Evolutionary conservation across 805 yeast species (phyloP).

Genomic region (Tetrapisispora namnaoensis): DNA sequence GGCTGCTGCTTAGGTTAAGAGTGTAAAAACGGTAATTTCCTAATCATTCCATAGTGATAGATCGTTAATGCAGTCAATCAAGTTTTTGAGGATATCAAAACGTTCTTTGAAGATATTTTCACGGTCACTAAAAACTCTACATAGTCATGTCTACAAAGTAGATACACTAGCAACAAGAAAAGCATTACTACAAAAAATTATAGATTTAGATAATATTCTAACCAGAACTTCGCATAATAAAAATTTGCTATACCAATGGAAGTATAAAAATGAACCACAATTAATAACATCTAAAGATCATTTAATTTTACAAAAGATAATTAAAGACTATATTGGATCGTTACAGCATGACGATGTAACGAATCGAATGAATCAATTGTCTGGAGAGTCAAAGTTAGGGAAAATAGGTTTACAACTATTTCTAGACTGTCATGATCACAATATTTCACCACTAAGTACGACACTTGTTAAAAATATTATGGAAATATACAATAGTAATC

Average conservation of each 20-base stretch:
- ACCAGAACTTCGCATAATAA: conserved; percentile 15
- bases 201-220: conserved; percentile 15
- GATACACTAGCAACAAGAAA: conserved; percentile 7
- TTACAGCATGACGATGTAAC: conserved; percentile 14
- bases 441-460: conserved; percentile 16
- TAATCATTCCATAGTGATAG: not conserved
- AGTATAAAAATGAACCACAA: conserved; percentile 17
- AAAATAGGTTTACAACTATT: conserved; percentile 22
- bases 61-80: not conserved
- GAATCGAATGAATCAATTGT: not conserved
- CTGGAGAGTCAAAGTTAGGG: conserved; percentile 12
- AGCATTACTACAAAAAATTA: conserved; percentile 12
- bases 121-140: conserved; percentile 21
- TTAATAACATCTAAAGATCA: conserved; percentile 16
- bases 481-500: conserved; percentile 13
- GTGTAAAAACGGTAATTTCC: too few species aligned
- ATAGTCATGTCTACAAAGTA: conserved; percentile 19
- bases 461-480: conserved; percentile 11
- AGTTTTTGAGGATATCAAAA: too few species aligned
- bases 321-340: conserved; percentile 15
- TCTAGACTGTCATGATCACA: conserved; percentile 13
- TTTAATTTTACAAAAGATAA: conserved; percentile 11
- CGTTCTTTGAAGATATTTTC: not conserved
- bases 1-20: too few species aligned
- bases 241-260: conserved; percentile 17